phyloP scores from a whole-genome alignment of 2,329 filamentous ascomycete genomes.

The Pseudomassariella vexata region DNA sequence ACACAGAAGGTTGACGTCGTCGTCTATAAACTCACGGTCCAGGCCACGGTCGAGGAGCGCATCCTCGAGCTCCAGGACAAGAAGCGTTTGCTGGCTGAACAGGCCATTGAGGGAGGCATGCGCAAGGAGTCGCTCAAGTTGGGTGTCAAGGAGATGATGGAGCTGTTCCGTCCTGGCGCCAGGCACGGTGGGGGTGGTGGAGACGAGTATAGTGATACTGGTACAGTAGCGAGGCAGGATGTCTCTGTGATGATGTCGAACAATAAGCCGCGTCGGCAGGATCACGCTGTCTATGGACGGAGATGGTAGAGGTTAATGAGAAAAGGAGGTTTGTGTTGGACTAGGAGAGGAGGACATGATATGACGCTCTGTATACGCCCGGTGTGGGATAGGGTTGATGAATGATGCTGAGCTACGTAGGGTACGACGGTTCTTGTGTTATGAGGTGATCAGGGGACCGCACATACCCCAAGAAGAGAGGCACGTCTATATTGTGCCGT shows the following conservation, averaged over 20 bases:
- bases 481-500: no score
- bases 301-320: conserved; percentile 32
- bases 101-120: conserved; percentile 78
- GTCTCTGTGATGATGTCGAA: conserved; percentile 7
- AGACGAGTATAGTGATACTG: conserved; percentile 21
- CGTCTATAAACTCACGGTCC: conserved; percentile 89
- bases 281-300: conserved; percentile 34
- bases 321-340: no score
- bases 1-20: conserved; percentile 93
- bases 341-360: no score
- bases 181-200: conserved; percentile 40
- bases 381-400: no score
- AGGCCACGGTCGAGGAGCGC: conserved; percentile 81
- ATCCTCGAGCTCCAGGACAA: conserved; percentile 93
- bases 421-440: no score
- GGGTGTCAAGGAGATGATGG: conserved; percentile 87
- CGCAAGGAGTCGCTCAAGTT: conserved; percentile 73
- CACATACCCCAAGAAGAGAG: no score
- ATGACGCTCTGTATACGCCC: no score
- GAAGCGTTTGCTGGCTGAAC: conserved; percentile 85
- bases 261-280: conserved; percentile 19
- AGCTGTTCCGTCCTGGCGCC: conserved; percentile 70
- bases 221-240: conserved; percentile 15
- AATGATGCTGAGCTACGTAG: no score
- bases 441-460: no score